phyloP scores from a whole-genome alignment of 768 basidiomycete species.

The Suillus subalutaceus region DNA sequence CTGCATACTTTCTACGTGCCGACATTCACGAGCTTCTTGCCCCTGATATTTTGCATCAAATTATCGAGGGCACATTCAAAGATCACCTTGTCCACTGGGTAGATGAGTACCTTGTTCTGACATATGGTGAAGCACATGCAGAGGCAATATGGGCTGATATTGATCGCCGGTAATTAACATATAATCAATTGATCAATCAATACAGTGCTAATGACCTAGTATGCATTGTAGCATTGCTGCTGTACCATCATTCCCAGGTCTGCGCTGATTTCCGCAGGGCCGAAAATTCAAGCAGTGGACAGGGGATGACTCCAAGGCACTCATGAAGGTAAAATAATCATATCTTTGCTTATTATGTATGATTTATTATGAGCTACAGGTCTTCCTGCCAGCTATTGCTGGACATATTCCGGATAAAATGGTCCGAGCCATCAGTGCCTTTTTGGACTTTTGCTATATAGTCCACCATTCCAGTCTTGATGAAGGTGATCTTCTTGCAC shows the following conservation, averaged over 20 bases:
- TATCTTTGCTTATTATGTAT: neutral
- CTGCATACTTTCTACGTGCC: slow-evolving; percentile 9
- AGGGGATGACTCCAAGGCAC: slow-evolving; percentile 40
- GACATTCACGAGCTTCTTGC: slow-evolving; percentile 13
- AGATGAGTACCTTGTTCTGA: slow-evolving; percentile 28
- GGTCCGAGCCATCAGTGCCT: slow-evolving; percentile 25
- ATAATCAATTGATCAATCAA: no score
- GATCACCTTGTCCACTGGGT: slow-evolving; percentile 45
- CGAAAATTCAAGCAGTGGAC: slow-evolving; percentile 40
- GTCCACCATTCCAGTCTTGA: slow-evolving; percentile 7
- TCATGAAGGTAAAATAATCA: slow-evolving; percentile 27
- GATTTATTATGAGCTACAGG: slow-evolving; percentile 18
- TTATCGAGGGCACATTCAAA: slow-evolving; percentile 47
- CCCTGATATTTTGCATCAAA: slow-evolving; percentile 31
- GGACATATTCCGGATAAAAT: slow-evolving; percentile 35
- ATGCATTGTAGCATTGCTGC: slow-evolving; percentile 21
- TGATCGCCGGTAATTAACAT: slow-evolving; percentile 5
- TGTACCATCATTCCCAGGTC: slow-evolving; percentile 30
- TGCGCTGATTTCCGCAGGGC: slow-evolving; percentile 34
- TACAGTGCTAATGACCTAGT: slow-evolving; percentile 18
- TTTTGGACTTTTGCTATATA: slow-evolving; percentile 36
- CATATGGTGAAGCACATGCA: slow-evolving; percentile 23
- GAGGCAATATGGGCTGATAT: slow-evolving; percentile 35
- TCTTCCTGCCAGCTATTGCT: slow-evolving; percentile 34
- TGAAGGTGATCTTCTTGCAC: slow-evolving; percentile 15